Evolutionary conservation across 371 early-diverging fungal genomes (phyloP), one percentile per base, ranked within the genome.

Genomic region (Mortierella sp.): DNA sequence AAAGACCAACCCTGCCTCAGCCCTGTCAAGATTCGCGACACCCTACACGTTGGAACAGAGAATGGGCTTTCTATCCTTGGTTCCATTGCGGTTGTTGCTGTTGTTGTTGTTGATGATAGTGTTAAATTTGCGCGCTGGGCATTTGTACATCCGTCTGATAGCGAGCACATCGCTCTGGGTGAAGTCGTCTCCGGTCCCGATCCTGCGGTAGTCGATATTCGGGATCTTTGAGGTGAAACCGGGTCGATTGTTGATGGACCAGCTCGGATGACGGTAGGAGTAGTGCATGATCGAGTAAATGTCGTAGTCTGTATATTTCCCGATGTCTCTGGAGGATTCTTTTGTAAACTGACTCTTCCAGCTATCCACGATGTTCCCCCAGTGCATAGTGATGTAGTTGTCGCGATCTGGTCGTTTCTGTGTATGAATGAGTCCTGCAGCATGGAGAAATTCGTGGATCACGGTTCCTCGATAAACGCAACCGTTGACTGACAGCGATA

Each of bases 241-340:
- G 65, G 72, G 72, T 65, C 53, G 72, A 29, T 64, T 64, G 72
- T 65, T 65, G 72, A 72, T 72, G 72, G 72, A 72, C 72, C 72
- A 72, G 26, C 31, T 43, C 4, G 72, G 72, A 41, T 72, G 72
- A 22, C 72, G 65, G 72, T 65, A 29, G 65, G 72, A 16, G 43
- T 72, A 72, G 65, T 72, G 72, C 72, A 72, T 72, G 52, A 72
- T 72, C 72, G 72, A 72, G 72, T 72, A 72, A 64, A 72, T 65
- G 72, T 72, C 72, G 53, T 72, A 72, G 9, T 72, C 72, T 50
- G 72, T 31, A 65, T 65, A 72, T 52, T 72, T 72, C 6, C 72
- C 72, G 52, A 72, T 72, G 64, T 65, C 10, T 16, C 66, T 64
- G 72, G 64, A 48, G 64, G 72, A 64, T 48, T 72, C 65, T 11